Conservation (phyloP, 768 basidiomycete genomes). For the Suillus tomentosus region DNA sequence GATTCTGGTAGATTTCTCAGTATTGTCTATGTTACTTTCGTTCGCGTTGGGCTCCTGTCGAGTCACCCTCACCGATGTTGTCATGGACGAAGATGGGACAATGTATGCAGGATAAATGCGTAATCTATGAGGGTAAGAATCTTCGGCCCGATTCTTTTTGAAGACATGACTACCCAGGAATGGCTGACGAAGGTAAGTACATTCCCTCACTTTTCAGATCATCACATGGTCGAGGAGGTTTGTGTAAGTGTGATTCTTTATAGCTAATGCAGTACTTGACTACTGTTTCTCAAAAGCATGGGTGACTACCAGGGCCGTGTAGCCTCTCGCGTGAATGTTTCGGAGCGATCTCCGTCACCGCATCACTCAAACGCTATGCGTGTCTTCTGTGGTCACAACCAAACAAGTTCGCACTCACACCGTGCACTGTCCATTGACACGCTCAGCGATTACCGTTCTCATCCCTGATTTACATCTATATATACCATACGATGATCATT, state of each 20-base stretch:
- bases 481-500: background rate
- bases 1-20: slow-evolving; percentile 23
- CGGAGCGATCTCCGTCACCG: background rate
- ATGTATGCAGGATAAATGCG: slow-evolving; percentile 44
- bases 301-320: background rate
- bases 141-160: background rate
- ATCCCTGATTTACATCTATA: background rate
- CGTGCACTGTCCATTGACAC: background rate
- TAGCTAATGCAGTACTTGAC: background rate
- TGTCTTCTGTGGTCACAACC: background rate
- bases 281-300: slow-evolving; percentile 1
- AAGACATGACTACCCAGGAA: background rate
- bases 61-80: slow-evolving; percentile 39
- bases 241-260: too few species aligned
- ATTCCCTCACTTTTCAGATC: background rate
- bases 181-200: background rate
- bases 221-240: background rate
- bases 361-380: background rate
- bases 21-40: slow-evolving; percentile 19
- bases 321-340: background rate
- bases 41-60: background rate
- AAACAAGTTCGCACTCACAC: background rate
- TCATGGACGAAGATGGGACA: slow-evolving; percentile 63
- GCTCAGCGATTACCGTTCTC: slow-evolving; percentile 1
- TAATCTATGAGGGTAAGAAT: slow-evolving; percentile 1